Conservation (phyloP, 768 basidiomycete genomes). For the Panellus pusillus region DNA sequence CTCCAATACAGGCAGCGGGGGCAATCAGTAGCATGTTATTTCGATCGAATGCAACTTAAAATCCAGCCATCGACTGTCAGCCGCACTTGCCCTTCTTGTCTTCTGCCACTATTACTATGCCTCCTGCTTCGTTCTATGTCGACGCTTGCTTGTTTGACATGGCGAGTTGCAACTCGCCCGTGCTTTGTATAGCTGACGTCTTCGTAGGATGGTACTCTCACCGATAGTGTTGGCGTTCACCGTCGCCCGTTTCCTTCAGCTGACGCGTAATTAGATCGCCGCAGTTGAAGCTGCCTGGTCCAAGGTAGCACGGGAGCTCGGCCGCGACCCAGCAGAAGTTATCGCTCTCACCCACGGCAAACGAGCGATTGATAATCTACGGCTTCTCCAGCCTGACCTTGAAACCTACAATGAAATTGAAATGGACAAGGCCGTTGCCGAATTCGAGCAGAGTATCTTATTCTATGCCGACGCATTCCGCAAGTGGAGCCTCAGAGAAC, state of each 20-base stretch:
- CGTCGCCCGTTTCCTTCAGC: too few relatives aligned
- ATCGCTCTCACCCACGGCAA: constrained; percentile 80
- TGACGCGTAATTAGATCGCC: constrained; percentile 46
- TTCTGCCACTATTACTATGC: neutral
- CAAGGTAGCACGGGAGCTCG: constrained; percentile 67
- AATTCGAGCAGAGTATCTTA: constrained; percentile 66
- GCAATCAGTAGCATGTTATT: too few relatives aligned
- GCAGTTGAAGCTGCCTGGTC: constrained; percentile 78
- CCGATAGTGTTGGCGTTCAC: constrained; percentile 35
- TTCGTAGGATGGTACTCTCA: constrained; percentile 64
- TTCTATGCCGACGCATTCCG: constrained; percentile 63
- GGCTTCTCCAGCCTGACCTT: constrained; percentile 58
- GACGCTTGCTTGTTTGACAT: constrained; percentile 71
- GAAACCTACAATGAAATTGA: constrained; percentile 38
- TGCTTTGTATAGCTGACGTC: constrained; percentile 23
- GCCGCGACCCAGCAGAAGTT: constrained; percentile 63
- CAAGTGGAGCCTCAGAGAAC: constrained; percentile 34
- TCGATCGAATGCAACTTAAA: constrained; percentile 35
- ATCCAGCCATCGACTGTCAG: constrained; percentile 34
- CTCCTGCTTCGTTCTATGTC: constrained; percentile 39
- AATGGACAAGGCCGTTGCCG: constrained; percentile 57
- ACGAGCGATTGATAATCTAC: constrained; percentile 74
- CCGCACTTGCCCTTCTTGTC: neutral
- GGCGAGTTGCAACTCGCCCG: constrained; percentile 36
- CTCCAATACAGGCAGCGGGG: too few relatives aligned